Conservation (phyloP, 1,139 yeast species). For the Yamadazyma siamensis region DNA sequence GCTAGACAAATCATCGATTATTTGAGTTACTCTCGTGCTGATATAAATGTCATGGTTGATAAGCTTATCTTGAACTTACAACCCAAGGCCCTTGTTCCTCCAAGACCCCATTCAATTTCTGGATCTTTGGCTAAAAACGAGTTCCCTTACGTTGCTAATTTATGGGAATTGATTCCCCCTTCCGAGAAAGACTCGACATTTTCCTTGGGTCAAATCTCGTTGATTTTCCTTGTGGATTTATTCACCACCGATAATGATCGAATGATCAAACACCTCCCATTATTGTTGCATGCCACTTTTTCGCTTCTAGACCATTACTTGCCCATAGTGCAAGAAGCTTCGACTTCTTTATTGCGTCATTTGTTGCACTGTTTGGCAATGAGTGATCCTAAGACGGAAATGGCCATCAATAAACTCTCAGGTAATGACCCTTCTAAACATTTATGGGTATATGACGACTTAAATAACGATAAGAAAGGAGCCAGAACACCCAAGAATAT, state of each 20-base stretch:
- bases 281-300: slow-evolving; percentile 78
- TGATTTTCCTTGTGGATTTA: slow-evolving; percentile 80
- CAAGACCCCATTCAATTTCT: slow-evolving; percentile 26
- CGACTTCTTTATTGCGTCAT: slow-evolving; percentile 71
- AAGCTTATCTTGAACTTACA: slow-evolving; percentile 65
- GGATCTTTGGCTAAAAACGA: slow-evolving; percentile 11
- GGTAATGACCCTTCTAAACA: slow-evolving; percentile 33
- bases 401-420: slow-evolving; percentile 53
- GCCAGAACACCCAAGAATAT: slow-evolving; percentile 86
- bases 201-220: slow-evolving; percentile 83
- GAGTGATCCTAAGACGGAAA: slow-evolving; percentile 50
- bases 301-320: slow-evolving; percentile 86
- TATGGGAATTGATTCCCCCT: slow-evolving; percentile 54
- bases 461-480: slow-evolving; percentile 72
- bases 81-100: slow-evolving; percentile 87
- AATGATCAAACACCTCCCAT: slow-evolving; percentile 57
- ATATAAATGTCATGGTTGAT: slow-evolving; percentile 57
- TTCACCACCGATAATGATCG: slow-evolving; percentile 59
- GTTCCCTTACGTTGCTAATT: slow-evolving; percentile 74
- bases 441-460: slow-evolving; percentile 86
- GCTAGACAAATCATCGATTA: slow-evolving; percentile 81
- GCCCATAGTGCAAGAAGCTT: slow-evolving; percentile 79
- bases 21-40: slow-evolving; percentile 58
- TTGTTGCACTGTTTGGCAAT: slow-evolving; percentile 64
- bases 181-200: slow-evolving; percentile 73